Evolutionary conservation across 192 early-diverging fungal genomes (phyloP), one percentile per base, ranked within the genome.

Genomic region (Radiomyces spectabilis): DNA sequence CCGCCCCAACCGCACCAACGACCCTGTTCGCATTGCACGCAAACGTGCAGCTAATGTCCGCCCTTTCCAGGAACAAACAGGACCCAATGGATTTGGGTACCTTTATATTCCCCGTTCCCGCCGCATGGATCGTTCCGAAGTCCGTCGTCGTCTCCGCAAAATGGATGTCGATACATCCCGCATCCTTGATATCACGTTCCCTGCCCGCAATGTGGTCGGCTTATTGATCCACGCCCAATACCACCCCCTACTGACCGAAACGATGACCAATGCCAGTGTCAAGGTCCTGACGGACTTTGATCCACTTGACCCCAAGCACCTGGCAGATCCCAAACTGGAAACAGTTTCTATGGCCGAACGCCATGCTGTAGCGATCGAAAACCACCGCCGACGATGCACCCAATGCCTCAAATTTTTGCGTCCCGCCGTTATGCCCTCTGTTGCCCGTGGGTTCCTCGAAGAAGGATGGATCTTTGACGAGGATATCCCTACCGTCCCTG

Each of bases 201-300:
- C n/a, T n/a, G n/a, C n/a, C 55, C 22, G 48, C 56, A 22, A 27
- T 2, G 41, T 45, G 3, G 9, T 55, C 1, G 53, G 43, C 19
- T 22, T 63, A 5, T 45, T 63, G 1, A 24, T 55, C 32, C 44
- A 63, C 29, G 8, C 19, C 18, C 42, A 63, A 25, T 63, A 41
- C 9, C 0, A 32, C 1, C 0, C 25, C 0, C 12, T 19, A 0
- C 15, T 63, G 0, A 1, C 3, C 0, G 33, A 5, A 13, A 8
- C 26, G 5, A 32, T 56, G 9, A 4, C 16, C 0, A 5, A 27
- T 1, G 5, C 2, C 3, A 49, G 41, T 5, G 37, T 55, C 5
- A 13, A 19, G 1, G 0, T 19, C 0, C 2, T 47, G 0, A 1
- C 5, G 3, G 16, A 32, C n/a, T 63, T 63, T 40, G 53, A 63